Percentiles rank a stretch among this genome's conserved stretches.
These are phyloP conservation scores for Huntiella bhutanensis DNA, from an alignment of 2,329 filamentous ascomycete genomes.

Conservation along the genomic window DNA sequence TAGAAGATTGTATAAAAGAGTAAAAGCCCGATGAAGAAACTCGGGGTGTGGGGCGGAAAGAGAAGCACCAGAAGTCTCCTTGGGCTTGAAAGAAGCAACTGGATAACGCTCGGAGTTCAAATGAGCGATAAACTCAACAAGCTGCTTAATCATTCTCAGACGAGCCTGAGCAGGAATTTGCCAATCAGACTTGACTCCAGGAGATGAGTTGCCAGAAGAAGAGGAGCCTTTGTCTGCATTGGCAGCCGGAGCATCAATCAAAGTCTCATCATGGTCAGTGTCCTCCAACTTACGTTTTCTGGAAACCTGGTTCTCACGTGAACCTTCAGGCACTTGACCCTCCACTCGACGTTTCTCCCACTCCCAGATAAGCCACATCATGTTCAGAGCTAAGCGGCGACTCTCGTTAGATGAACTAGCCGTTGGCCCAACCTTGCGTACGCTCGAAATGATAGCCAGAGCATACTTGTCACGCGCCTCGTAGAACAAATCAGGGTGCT, in stretches of 20 bases:
- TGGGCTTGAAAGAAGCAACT: constrained; percentile 49
- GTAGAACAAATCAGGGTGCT: constrained; percentile 84
- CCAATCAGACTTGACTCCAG: constrained; percentile 38
- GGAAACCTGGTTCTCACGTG: constrained; percentile 41
- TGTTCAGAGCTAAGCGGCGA: constrained; percentile 74
- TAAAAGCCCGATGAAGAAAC: constrained; percentile 52
- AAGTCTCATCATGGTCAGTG: constrained; percentile 16
- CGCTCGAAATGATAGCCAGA: constrained; percentile 67
- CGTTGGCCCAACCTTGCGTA: constrained; percentile 71
- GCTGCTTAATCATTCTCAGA: constrained; percentile 75
- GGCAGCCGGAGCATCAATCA: constrained; percentile 3
- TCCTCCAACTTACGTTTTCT: constrained; percentile 63
- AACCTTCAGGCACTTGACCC: constrained; percentile 23
- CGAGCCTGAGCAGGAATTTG: constrained; percentile 48
- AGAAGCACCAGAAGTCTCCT: constrained; percentile 28
- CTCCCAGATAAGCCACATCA: constrained; percentile 77
- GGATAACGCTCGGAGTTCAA: constrained; percentile 62
- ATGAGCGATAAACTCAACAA: constrained; percentile 86
- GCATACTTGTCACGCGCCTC: constrained; percentile 86
- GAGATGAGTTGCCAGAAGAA: background rate
- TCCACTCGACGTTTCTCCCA: constrained; percentile 79
- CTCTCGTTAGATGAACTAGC: constrained; percentile 77
- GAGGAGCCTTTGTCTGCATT: background rate
- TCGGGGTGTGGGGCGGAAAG: constrained; percentile 18
- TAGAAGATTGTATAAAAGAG: constrained; percentile 65